Evolutionary conservation across 768 basidiomycete genomes (phyloP), one percentile per base, ranked within the genome.

Genomic region (Boletus insuetus): DNA sequence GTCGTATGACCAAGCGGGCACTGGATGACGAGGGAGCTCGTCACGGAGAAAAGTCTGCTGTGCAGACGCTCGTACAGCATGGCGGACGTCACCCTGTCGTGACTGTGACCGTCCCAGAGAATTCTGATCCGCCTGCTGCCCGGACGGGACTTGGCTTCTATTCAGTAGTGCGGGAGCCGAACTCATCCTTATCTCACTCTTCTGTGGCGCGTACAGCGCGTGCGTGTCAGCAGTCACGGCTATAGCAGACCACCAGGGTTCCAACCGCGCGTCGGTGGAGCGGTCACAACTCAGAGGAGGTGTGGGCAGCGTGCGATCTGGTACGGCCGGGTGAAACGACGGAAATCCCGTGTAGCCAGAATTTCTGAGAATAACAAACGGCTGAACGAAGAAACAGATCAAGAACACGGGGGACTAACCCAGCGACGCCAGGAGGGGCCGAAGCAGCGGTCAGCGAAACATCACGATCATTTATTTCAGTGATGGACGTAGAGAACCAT

Each of bases 61-160:
- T 60, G 56, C 34, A 1, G 26, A 54, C 45, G 58, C 37, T 14
- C 3, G 39, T 44, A 69, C 66, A 68, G 67, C 60, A 44, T 68
- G 66, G 66, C 2, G 2, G 26, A 10, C 2, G 19, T 48, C 12
- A 14, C 48, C 50, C 34, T 38, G 29, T 29, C 20, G 54, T 13
- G 35, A 37, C 58, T 50, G 47, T 22, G 50, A 26, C 4, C 16
- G 35, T 37, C 13, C 32, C 0, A 39, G 42, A 31, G 12, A 7
- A 13, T 41, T 41, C 31, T 9, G 4, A 51, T 44, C 6, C 14
- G 22, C 40, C 26, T 4, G 5, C 26, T 3, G 5, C 10, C 20
- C 59, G 57, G 67, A 31, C 49, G 62, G 56, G 49, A 40, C 62
- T 60, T 60, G 60, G 7, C 26, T 43, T 46, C 49, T 13, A 31